Conservation (phyloP, 2,329 filamentous ascomycete species). For the Escovopsis weberi region DNA sequence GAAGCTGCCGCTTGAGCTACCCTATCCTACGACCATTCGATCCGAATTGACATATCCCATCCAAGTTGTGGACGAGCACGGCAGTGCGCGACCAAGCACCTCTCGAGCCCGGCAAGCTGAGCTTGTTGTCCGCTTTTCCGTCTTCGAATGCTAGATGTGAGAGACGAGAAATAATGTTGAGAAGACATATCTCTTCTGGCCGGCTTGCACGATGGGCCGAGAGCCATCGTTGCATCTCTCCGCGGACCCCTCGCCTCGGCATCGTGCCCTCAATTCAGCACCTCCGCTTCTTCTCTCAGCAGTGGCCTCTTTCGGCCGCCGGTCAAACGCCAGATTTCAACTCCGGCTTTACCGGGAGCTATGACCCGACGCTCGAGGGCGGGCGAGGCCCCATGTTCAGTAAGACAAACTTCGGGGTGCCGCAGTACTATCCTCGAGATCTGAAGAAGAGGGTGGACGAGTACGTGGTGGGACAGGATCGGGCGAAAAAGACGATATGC, state of each 20-base stretch:
- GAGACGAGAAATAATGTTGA: background rate
- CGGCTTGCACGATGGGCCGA: background rate
- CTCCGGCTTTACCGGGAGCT: slow-evolving; percentile 43
- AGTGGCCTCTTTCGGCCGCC: slow-evolving; percentile 12
- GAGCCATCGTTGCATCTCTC: background rate
- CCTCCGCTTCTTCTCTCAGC: slow-evolving; percentile 13
- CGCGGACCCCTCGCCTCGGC: background rate
- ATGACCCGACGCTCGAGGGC: slow-evolving; percentile 39
- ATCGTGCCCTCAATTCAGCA: slow-evolving; percentile 2
- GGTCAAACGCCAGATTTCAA: slow-evolving; percentile 36
- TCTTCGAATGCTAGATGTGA: background rate
- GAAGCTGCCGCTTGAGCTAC: no score
- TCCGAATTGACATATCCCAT: no score
- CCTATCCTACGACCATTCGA: no score
- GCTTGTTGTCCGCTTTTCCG: no score
- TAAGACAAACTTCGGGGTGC: slow-evolving; percentile 42
- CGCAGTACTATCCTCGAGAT: slow-evolving; percentile 48
- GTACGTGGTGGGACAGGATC: slow-evolving; percentile 91
- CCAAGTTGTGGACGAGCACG: no score
- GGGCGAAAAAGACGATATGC: slow-evolving; percentile 85
- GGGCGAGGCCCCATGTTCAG: slow-evolving; percentile 46
- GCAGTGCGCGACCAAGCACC: no score
- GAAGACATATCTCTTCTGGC: background rate
- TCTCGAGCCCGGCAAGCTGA: no score
- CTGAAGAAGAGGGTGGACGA: slow-evolving; percentile 88